These are phyloP conservation scores for Raffaelea albimanens DNA, from an alignment of 2,329 filamentous ascomycete genomes.

Conservation along the genomic window DNA sequence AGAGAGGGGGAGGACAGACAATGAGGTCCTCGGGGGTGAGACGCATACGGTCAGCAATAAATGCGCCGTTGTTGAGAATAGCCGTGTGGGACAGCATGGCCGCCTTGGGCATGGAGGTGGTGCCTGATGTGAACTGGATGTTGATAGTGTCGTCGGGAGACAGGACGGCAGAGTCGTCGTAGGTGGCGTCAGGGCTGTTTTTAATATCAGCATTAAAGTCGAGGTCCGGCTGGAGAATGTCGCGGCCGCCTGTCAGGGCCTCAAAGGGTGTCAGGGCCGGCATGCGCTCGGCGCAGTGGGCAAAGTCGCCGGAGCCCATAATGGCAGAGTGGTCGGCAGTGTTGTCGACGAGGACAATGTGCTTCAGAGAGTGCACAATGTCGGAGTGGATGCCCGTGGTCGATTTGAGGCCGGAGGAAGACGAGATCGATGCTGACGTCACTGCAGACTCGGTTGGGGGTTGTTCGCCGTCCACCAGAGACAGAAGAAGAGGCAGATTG, in stretches of 20 bases:
- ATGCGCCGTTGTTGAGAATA: conserved; percentile 86
- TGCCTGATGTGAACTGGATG: conserved; percentile 97
- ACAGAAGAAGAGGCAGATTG: conserved; percentile 37
- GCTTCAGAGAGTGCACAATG: conserved; percentile 57
- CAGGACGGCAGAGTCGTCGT: conserved; percentile 36
- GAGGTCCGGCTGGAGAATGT: conserved; percentile 6
- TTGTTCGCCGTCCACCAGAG: conserved; percentile 36
- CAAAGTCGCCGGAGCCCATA: conserved; percentile 25
- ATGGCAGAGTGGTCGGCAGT: conserved; percentile 37
- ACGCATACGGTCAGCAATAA: conserved; percentile 79
- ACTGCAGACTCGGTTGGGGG: too few relatives aligned
- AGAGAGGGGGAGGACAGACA: conserved; percentile 78
- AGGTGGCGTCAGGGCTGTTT: conserved; percentile 10
- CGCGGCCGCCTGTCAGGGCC: conserved; percentile 20
- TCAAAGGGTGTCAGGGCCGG: conserved; percentile 36
- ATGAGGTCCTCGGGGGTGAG: conserved; percentile 65
- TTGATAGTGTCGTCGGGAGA: conserved; percentile 67
- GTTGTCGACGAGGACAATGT: conserved; percentile 74
- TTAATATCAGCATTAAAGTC: neutral
- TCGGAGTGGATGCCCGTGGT: conserved; percentile 25
- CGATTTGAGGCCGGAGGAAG: neutral
- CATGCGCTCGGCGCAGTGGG: conserved; percentile 10
- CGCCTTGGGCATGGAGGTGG: conserved; percentile 82
- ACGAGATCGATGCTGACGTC: too few relatives aligned
- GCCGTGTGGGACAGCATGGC: conserved; percentile 76